Conservation (phyloP, 2,329 filamentous ascomycete genomes). For the Pestalotiopsis sp. region DNA sequence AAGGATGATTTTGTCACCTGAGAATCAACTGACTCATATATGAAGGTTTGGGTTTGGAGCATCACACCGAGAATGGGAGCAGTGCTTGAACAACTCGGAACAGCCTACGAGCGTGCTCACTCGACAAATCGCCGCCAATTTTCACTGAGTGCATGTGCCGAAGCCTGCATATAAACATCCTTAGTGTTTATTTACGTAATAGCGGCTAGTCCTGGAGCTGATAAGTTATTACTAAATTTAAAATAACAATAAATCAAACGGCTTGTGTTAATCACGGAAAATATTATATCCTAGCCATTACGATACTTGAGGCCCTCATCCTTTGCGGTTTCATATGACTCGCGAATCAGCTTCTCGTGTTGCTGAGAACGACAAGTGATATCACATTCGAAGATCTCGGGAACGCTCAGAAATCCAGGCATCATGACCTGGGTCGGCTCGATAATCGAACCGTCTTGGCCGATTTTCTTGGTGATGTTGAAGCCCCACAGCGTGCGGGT, state of each 20-base stretch:
- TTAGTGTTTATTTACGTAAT: too few species aligned
- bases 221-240: too few species aligned
- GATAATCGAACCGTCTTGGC: background rate
- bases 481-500: background rate
- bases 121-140: background rate
- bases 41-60: background rate
- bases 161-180: too few species aligned
- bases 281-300: background rate
- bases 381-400: background rate
- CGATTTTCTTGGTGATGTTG: background rate
- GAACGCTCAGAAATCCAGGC: constrained; percentile 1
- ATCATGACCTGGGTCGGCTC: background rate
- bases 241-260: too few species aligned
- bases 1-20: background rate
- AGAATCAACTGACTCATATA: background rate
- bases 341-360: background rate
- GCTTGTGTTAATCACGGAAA: too few species aligned
- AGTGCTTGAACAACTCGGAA: background rate
- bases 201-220: too few species aligned
- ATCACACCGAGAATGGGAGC: background rate
- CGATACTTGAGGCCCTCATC: background rate
- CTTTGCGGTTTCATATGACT: background rate
- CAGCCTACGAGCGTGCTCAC: background rate
- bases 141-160: too few species aligned
- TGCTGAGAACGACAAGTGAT: background rate